These are phyloP conservation scores for Platanthera guangdongensis DNA, from an alignment of 106 monocot genomes.

Conservation along the genomic window DNA sequence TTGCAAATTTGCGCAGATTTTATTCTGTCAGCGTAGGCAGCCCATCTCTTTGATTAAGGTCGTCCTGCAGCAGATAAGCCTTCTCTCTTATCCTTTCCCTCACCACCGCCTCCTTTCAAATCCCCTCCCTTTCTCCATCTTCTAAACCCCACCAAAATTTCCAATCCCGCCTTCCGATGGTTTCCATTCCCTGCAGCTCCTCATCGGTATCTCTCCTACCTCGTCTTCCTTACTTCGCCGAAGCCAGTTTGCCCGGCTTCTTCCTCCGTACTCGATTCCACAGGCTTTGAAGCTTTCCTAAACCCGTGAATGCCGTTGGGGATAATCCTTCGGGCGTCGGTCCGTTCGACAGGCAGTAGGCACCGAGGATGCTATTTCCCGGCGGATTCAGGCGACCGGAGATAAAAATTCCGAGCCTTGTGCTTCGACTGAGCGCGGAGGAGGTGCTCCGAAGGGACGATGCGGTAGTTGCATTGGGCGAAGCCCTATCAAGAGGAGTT, in stretches of 20 bases:
- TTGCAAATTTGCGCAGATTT: no score
- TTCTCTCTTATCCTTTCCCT: background rate
- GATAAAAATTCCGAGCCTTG: slow-evolving; percentile 59
- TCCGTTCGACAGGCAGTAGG: slow-evolving; percentile 13
- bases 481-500: slow-evolving; percentile 44
- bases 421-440: slow-evolving; percentile 36
- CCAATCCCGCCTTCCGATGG: slow-evolving; percentile 11
- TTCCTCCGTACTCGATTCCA: slow-evolving; percentile 3
- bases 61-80: background rate
- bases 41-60: background rate
- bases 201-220: slow-evolving; percentile 19
- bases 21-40: no score
- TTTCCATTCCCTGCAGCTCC: slow-evolving; percentile 24
- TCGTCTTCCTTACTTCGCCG: slow-evolving; percentile 7
- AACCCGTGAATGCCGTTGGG: slow-evolving; percentile 4
- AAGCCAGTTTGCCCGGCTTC: background rate
- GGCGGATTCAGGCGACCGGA: slow-evolving; percentile 87
- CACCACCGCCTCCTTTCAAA: background rate
- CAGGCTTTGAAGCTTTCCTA: slow-evolving; percentile 2
- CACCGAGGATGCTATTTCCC: slow-evolving; percentile 52
- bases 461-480: slow-evolving; percentile 16
- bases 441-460: slow-evolving; percentile 35
- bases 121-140: background rate
- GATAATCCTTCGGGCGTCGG: background rate
- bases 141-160: background rate